Percentiles rank a stretch among this genome's conserved stretches.
Conservation (phyloP, 225 moss, liverwort and hornwort species). For the Sphagnum tenellum region DNA sequence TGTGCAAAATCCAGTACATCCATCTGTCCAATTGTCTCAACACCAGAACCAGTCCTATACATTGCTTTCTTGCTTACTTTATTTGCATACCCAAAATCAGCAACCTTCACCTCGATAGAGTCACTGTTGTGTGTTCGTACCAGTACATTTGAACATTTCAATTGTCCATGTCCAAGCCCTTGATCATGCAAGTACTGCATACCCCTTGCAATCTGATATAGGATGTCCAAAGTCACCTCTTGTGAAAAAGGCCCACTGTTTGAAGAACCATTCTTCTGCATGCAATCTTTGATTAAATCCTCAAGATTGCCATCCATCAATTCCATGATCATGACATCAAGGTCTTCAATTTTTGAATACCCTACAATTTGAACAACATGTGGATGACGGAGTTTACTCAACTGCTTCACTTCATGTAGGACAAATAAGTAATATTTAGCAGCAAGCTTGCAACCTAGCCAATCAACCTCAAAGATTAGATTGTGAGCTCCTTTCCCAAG, state of each 20-base stretch:
- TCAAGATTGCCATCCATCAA: slow-evolving; percentile 29
- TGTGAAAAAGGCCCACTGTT: slow-evolving; percentile 18
- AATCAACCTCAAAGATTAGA: neutral
- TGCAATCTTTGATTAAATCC: slow-evolving; percentile 21
- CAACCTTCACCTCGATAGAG: slow-evolving; percentile 25
- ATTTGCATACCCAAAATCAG: slow-evolving; percentile 6
- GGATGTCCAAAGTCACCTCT: slow-evolving; percentile 19
- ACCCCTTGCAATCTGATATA: slow-evolving; percentile 32
- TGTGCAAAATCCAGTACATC: too few species aligned
- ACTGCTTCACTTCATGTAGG: too few species aligned
- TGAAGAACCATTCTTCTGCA: slow-evolving; percentile 8
- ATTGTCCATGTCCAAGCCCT: slow-evolving; percentile 17
- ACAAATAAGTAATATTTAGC: slow-evolving; percentile 4
- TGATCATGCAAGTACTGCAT: slow-evolving; percentile 31
- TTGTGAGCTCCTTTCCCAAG: neutral
- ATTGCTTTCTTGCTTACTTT: too few species aligned
- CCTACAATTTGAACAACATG: slow-evolving; percentile 32
- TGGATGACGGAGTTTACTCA: slow-evolving; percentile 24
- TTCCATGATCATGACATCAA: slow-evolving; percentile 21
- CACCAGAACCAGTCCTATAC: too few species aligned
- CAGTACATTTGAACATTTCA: slow-evolving; percentile 42
- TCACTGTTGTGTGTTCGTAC: slow-evolving; percentile 4
- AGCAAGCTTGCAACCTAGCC: slow-evolving; percentile 30
- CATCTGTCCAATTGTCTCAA: too few species aligned
- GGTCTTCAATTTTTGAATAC: slow-evolving; percentile 3